Base-by-base conservation (phyloP, 139 green algal genomes). In the Tetraselmis chui region DNA sequence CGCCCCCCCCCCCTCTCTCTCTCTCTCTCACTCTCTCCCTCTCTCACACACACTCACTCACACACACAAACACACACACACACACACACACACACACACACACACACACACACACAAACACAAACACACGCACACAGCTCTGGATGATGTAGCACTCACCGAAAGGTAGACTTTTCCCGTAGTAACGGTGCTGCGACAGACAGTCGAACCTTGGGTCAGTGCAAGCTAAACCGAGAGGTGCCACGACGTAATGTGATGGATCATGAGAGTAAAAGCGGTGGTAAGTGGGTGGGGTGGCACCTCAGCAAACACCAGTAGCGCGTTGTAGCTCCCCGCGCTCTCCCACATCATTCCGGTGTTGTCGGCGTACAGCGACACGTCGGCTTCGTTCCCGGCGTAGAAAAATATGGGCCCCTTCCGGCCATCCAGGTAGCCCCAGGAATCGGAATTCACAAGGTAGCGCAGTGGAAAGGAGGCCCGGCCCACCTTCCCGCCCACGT, bases 151-250 rank as follows among this genome's bases (percentile, higher is more conserved):
- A n/a, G n/a, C n/a, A n/a, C 29, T 30, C 75, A 26, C 88, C 84
- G 31, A 88, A 92, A 1, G 93, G 93, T 79, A 89, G 81, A 11
- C 83, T 91, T 77, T 92, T 76, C 18, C 95, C 95, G 83, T 97
- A 98, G 85, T 97, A 98, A 24, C 94, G 89, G 85, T 98, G 95
- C 87, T 95, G 82, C 75, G 74, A 59, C n/a, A n/a, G n/a, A n/a
- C n/a, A n/a, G n/a, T n/a, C n/a, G n/a, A n/a, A n/a, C n/a, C n/a
- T n/a, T n/a, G n/a, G n/a, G n/a, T n/a, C n/a, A n/a, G n/a, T n/a
- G n/a, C n/a, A n/a, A n/a, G n/a, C n/a, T n/a, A n/a, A n/a, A n/a
- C n/a, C n/a, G n/a, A n/a, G n/a, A n/a, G n/a, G n/a, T n/a, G n/a
- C n/a, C n/a, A n/a, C n/a, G n/a, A n/a, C n/a, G n/a, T n/a, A n/a